These are phyloP conservation scores for Fusarium subtropicale DNA, from an alignment of 2,329 filamentous ascomycete genomes.

Conservation along the genomic window DNA sequence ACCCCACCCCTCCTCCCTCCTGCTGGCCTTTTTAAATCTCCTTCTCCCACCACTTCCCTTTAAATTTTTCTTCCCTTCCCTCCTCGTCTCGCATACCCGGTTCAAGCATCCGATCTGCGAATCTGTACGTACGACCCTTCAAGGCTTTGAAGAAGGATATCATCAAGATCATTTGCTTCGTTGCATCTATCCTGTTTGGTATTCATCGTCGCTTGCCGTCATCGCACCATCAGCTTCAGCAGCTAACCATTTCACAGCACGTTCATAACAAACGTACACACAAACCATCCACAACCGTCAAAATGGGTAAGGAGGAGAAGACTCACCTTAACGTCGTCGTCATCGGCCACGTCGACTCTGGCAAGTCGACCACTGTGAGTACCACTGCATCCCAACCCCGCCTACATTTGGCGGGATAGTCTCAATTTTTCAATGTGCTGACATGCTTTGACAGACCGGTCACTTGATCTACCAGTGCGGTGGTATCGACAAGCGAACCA, in stretches of 20 bases:
- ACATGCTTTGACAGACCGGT: conserved; percentile 65
- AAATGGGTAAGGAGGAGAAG: conserved; percentile 88
- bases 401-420: conserved; percentile 22
- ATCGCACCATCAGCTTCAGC: not conserved
- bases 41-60: conserved; percentile 54
- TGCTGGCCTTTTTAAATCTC: conserved; percentile 54
- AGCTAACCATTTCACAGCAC: conserved; percentile 43
- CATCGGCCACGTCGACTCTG: conserved; percentile 99
- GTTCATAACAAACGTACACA: conserved; percentile 40
- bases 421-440: conserved; percentile 21
- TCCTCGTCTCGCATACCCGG: conserved; percentile 60
- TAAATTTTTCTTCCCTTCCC: conserved; percentile 53
- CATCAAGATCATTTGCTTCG: conserved; percentile 21
- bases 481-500: conserved; percentile 99
- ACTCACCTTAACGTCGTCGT: conserved; percentile 97
- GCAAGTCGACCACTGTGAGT: conserved; percentile 97
- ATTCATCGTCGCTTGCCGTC: conserved; percentile 11
- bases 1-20: conserved; percentile 47
- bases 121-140: conserved; percentile 50
- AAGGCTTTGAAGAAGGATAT: conserved; percentile 28
- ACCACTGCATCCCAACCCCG: conserved; percentile 24
- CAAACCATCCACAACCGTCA: conserved; percentile 50
- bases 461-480: conserved; percentile 99
- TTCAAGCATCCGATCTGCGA: conserved; percentile 60
- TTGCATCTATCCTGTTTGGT: conserved; percentile 12